Percentiles rank a stretch among this genome's conserved stretches.
phyloP scores from a whole-genome alignment of 2,329 filamentous ascomycete genomes.

The Exophiala calicioides region DNA sequence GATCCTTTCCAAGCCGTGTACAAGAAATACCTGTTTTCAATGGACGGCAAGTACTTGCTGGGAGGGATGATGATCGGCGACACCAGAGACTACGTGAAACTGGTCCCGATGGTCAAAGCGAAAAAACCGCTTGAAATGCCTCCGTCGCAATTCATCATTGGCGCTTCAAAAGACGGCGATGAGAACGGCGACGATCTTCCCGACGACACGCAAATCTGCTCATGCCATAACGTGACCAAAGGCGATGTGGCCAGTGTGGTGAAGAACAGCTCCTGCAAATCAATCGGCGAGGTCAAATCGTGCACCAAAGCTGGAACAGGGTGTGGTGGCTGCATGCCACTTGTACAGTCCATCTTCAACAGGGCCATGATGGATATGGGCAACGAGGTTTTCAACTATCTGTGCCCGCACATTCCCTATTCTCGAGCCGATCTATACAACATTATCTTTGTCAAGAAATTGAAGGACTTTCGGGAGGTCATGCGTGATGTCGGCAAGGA shows the following conservation, averaged over 20 bases:
- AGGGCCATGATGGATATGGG: constrained; percentile 83
- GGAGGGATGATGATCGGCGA: constrained; percentile 99
- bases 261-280: constrained; percentile 78
- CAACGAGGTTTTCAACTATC: constrained; percentile 80
- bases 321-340: constrained; percentile 85
- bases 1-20: constrained; percentile 87
- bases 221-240: constrained; percentile 90
- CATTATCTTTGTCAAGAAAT: constrained; percentile 77
- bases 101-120: constrained; percentile 83
- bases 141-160: constrained; percentile 80
- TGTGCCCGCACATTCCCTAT: constrained; percentile 82
- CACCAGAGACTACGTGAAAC: constrained; percentile 83
- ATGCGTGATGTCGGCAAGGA: constrained; percentile 78
- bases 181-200: constrained; percentile 74
- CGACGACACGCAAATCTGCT: constrained; percentile 87
- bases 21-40: constrained; percentile 90
- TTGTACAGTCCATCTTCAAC: constrained; percentile 88
- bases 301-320: constrained; percentile 92
- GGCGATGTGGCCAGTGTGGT: constrained; percentile 71
- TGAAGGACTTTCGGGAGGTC: constrained; percentile 71
- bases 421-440: constrained; percentile 88
- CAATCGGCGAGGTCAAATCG: constrained; percentile 77
- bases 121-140: constrained; percentile 77
- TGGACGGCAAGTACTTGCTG: constrained; percentile 84
- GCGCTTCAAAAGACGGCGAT: constrained; percentile 71